These are phyloP conservation scores for Tolypocladium album DNA, from an alignment of 2,329 filamentous ascomycete species.

Conservation along the genomic window DNA sequence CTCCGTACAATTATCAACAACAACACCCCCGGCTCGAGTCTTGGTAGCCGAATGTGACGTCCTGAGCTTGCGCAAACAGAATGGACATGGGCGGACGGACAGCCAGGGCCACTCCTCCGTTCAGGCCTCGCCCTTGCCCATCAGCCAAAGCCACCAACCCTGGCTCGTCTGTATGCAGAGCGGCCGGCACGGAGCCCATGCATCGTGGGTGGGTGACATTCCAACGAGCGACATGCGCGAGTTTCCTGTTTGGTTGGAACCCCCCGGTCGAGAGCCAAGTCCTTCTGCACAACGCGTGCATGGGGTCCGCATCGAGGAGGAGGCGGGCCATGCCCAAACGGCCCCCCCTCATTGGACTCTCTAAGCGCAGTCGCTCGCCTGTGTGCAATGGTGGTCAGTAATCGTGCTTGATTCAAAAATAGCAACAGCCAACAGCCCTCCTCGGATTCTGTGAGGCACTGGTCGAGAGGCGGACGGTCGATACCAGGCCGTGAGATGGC, in stretches of 20 bases:
- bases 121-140: neutral
- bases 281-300: neutral
- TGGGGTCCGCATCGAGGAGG: neutral
- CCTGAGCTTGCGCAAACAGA: neutral
- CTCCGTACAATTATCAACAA: too few species aligned
- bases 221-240: constrained; percentile 3
- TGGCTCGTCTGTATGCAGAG: neutral
- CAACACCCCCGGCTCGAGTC: neutral
- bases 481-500: constrained; percentile 28
- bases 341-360: constrained; percentile 30
- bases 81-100: too few species aligned
- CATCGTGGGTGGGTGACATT: constrained; percentile 4
- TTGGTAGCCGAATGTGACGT: neutral
- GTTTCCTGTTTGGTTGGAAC: constrained; percentile 4
- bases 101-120: neutral
- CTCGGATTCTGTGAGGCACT: constrained; percentile 1
- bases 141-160: neutral
- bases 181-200: neutral
- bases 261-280: neutral
- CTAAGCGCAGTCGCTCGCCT: constrained; percentile 31
- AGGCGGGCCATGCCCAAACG: constrained; percentile 11
- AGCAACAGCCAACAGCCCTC: constrained; percentile 16
- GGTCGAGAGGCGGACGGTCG: too few species aligned
- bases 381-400: constrained; percentile 13
- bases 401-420: constrained; percentile 24